Percentiles rank a stretch among this genome's conserved stretches.
These are phyloP conservation scores for Trichoderma sp. DNA, from an alignment of 2,329 filamentous ascomycete species.

Conservation along the genomic window DNA sequence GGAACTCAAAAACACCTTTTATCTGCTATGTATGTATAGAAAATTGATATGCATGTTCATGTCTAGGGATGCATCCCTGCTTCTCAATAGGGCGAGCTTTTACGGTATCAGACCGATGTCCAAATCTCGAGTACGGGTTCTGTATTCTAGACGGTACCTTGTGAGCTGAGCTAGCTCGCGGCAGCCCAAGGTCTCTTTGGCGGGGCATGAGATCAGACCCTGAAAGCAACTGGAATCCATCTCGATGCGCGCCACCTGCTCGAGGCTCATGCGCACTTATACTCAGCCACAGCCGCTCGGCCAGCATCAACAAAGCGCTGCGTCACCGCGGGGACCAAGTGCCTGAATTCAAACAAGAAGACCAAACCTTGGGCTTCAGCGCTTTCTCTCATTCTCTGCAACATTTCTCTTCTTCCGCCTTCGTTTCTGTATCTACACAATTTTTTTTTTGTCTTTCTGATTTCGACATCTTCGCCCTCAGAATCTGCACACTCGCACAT, in stretches of 20 bases:
- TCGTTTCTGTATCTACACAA: not conserved
- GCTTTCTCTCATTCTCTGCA: not conserved
- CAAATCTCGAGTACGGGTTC: not conserved
- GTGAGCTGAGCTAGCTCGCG: not conserved
- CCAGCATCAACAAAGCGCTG: conserved; percentile 15
- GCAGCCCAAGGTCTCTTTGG: not conserved
- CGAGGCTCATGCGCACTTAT: conserved; percentile 4
- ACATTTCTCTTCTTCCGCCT: not conserved
- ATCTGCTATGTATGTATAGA: not conserved
- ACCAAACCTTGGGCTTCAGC: not conserved
- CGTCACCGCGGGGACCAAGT: conserved; percentile 29
- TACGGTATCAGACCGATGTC: not conserved
- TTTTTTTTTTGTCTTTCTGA: not conserved
- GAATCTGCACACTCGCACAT: not conserved
- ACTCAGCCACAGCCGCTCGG: conserved; percentile 22
- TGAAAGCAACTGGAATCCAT: not conserved
- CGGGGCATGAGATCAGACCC: conserved; percentile 22
- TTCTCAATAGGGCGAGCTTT: no score
- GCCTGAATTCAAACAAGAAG: conserved; percentile 7
- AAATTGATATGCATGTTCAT: not conserved
- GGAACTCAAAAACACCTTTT: no score
- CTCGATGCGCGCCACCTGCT: not conserved
- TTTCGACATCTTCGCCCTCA: not conserved
- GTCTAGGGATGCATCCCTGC: not conserved
- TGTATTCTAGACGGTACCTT: not conserved